phyloP scores from a whole-genome alignment of 495 filamentous ascomycete species.

The Lepidopterella palustris region DNA sequence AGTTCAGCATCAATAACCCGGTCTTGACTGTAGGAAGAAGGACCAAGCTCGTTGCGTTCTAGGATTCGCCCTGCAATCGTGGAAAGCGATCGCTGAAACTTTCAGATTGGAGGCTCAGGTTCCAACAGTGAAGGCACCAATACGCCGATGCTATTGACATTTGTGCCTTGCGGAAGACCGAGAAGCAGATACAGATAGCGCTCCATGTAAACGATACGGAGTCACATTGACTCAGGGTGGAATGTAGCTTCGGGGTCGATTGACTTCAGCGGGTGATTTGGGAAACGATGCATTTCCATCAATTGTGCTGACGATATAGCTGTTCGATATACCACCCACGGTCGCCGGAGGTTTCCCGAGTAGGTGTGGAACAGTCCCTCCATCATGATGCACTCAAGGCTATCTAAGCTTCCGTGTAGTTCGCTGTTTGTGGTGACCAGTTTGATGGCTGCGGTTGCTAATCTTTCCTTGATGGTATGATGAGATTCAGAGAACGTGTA shows the following conservation, averaged over 20 bases:
- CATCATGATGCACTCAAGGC: conserved; percentile 4
- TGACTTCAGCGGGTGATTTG: not conserved
- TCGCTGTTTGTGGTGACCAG: conserved; percentile 1
- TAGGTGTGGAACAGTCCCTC: conserved; percentile 1
- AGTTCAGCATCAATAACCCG: not conserved
- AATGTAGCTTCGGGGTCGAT: not conserved
- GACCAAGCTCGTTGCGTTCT: not conserved
- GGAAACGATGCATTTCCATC: not conserved
- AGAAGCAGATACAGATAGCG: not conserved
- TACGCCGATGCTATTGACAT: not conserved
- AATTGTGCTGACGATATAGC: not conserved
- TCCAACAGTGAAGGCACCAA: not conserved
- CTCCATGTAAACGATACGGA: not conserved
- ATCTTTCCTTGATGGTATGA: not conserved
- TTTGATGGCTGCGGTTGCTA: not conserved
- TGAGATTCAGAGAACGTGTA: not conserved
- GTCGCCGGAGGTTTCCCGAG: not conserved
- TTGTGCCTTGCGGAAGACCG: not conserved
- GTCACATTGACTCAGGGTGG: not conserved
- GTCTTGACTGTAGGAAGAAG: not conserved
- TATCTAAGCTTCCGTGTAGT: not conserved
- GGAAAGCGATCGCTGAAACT: not conserved
- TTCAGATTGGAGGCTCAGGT: not conserved
- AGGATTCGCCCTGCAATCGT: not conserved
- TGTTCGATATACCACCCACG: not conserved